phyloP scores from a whole-genome alignment of 345 rosid species.

The Eucalyptus erythrocorys region DNA sequence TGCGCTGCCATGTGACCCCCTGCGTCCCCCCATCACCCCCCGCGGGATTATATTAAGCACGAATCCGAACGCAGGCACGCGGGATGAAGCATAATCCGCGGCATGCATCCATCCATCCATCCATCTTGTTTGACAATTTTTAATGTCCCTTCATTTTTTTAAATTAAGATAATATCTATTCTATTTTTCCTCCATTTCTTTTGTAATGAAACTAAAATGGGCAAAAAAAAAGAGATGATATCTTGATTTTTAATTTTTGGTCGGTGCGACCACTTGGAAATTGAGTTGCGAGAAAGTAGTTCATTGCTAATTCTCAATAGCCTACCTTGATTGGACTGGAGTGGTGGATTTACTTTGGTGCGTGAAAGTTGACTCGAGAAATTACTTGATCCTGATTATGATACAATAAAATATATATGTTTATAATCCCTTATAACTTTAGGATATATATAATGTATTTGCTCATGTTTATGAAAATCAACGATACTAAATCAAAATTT shows the following conservation, averaged over 20 bases:
- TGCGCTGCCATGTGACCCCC: not conserved
- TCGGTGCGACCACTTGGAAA: accelerated
- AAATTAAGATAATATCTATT: not conserved
- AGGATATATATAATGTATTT: not conserved
- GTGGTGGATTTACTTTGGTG: not conserved
- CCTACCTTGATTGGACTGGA: accelerated
- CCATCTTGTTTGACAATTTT: not conserved
- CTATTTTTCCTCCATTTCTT: not conserved
- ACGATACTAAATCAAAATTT: accelerated
- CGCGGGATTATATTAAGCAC: not conserved
- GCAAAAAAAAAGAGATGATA: not conserved
- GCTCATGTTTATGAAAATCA: not conserved
- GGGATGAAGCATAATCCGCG: not conserved
- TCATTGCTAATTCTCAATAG: not conserved
- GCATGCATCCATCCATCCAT: not conserved
- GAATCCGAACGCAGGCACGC: not conserved
- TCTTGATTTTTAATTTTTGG: not conserved
- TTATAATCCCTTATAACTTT: too few species aligned
- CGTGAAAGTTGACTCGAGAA: accelerated
- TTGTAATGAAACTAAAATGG: not conserved
- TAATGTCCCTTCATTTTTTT: not conserved
- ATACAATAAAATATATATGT: too few species aligned
- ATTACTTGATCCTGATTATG: accelerated
- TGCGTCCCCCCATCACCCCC: not conserved
- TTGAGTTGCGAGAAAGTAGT: accelerated